Evolutionary conservation across 208 protist species (phyloP).

Genomic region (Porcisia hertigi): DNA sequence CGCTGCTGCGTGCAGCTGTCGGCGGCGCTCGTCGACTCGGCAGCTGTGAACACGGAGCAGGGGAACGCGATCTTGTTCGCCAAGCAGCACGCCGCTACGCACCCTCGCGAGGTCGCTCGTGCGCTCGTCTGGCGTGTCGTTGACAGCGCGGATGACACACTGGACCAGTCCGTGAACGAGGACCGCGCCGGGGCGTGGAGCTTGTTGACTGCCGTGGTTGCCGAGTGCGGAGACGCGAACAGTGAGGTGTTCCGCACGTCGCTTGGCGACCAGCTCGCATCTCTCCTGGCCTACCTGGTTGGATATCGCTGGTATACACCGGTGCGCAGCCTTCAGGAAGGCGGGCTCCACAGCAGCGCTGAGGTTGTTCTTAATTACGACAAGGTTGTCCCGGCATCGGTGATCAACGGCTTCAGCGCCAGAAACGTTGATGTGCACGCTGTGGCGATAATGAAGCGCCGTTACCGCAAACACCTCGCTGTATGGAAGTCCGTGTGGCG

Average conservation of each 20-base stretch:
- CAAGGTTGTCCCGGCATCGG: constrained; percentile 61
- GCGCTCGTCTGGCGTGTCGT: constrained; percentile 83
- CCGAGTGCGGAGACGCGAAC: constrained; percentile 56
- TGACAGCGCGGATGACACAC: constrained; percentile 62
- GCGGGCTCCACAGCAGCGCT: constrained; percentile 21
- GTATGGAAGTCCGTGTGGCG: constrained; percentile 75
- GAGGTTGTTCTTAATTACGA: constrained; percentile 21
- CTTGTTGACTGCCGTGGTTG: constrained; percentile 65
- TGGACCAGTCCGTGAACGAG: constrained; percentile 31
- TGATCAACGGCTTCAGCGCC: constrained; percentile 44
- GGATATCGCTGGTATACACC: constrained; percentile 68
- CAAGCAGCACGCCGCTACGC: constrained; percentile 53
- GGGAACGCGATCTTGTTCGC: constrained; percentile 68
- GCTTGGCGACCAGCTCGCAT: constrained; percentile 65
- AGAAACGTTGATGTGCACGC: constrained; percentile 26
- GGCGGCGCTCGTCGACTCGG: constrained; percentile 46
- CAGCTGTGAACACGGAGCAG: constrained; percentile 51
- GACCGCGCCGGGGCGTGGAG: constrained; percentile 80
- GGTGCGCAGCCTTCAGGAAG: constrained; percentile 24
- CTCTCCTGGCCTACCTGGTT: constrained; percentile 76
- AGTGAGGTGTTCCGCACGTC: constrained; percentile 54
- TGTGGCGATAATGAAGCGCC: constrained; percentile 25
- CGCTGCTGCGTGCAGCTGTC: constrained; percentile 87
- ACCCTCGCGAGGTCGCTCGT: constrained; percentile 69
- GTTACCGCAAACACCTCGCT: constrained; percentile 47